Evolutionary conservation across 164 flowering plant genomes (phyloP), one percentile per base, ranked within the genome.

Genomic region (Kingdonia uniflora): DNA sequence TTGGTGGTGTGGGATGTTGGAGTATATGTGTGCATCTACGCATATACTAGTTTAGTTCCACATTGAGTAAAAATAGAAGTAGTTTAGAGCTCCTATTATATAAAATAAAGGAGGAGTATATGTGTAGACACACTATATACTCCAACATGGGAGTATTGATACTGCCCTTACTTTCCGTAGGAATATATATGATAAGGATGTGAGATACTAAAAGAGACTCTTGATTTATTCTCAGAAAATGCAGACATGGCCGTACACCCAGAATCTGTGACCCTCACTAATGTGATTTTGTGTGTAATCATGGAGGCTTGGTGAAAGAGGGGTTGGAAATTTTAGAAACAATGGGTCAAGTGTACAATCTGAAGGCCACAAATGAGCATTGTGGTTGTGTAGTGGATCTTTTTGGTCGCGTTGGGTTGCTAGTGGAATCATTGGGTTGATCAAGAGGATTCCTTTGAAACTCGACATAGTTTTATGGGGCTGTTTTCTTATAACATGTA

Each of bases 111-210:
- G n/a, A n/a, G n/a, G n/a, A n/a, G 49, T n/a, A n/a, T n/a, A n/a
- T n/a, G n/a, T n/a, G n/a, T n/a, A n/a, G n/a, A n/a, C n/a, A n/a
- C n/a, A n/a, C n/a, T n/a, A n/a, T n/a, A n/a, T n/a, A n/a, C n/a
- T n/a, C n/a, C n/a, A n/a, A n/a, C n/a, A n/a, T n/a, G 71, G 71
- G 24, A 53, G 55, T 21, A 54, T 67, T 49, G 66, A 62, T n/a
- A 20, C 29, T 37, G 71, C 71, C 1, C 20, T 54, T 19, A 17
- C 4, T 33, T 26, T 62, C 50, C 62, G 62, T 14, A 33, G 45
- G 24, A 45, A 15, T 16, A 62, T 58, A 43, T 37, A 42, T 5
- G 59, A 57, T 17, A 67, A 24, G 60, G 71, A 67, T 62, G 71
- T 62, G 59, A 58, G 63, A 40, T 62, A 29, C 66, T 54, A 10